Evolutionary conservation across 2,329 filamentous ascomycete genomes (phyloP), one percentile per base, ranked within the genome.

Genomic region (Pseudocercospora vitis): DNA sequence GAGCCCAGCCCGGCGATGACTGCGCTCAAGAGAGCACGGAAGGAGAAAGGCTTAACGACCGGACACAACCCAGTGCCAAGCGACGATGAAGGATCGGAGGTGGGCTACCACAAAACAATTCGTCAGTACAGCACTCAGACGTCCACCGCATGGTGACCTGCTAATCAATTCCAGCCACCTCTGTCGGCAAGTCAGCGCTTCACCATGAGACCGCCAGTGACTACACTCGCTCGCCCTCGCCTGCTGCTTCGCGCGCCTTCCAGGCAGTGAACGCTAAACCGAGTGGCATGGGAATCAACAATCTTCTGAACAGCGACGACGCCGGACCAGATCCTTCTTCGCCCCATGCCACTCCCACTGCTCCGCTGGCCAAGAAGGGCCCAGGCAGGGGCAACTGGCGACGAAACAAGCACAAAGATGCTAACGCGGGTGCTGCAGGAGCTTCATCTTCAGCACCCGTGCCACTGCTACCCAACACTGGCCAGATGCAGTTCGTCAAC

Each of bases 1-100:
- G 88, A 91, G 64, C 86, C 88, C 68, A 83, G 82, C 23, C 86
- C 85, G 53, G 76, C 86, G 4, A 83, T 78, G 61, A 78, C 76
- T 6, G 76, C 76, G 5, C 73, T 77, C 2, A 79, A 78, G 66
- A 71, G 76, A 7, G 75, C 74, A 1, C 71, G 73, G 53, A 78
- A 70, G 51, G 67, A 77, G 62, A 77, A 77, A 57, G 74, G 74
- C 65, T 50, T 69, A 64, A 67, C 58, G 11, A 59, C 59, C 8
- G 51, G 65, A 35, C 58, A 63, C 31, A 59, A 53, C 23, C 57
- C 50, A 21, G 59, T 62, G 35, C 53, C 57, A 8, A 67, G 65
- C 21, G 67, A 68, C 35, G 67, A 69, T 31, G 67, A 68, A 28
- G 59, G 58, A n/a, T 64, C 58, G 31, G 66, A 69, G 16, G 39